phyloP scores from a whole-genome alignment of 129 eudicot genomes.

The Centaurea solstitialis region DNA sequence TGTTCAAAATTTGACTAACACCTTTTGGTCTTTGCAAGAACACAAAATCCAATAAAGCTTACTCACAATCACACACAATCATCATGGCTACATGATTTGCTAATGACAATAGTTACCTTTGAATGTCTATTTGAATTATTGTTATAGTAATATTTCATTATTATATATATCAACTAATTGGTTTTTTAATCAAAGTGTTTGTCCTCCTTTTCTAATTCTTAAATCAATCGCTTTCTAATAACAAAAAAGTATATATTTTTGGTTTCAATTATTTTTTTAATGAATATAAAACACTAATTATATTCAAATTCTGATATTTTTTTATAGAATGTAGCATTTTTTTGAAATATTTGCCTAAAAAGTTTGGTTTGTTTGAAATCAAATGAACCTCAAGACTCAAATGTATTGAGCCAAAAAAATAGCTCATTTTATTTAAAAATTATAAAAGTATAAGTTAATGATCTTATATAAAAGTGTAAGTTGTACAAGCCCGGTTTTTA shows the following conservation, averaged over 20 bases:
- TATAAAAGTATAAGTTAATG: not conserved
- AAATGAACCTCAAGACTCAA: not conserved
- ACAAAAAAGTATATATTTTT: not conserved
- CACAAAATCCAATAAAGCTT: conserved; percentile 39
- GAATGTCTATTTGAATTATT: conserved; percentile 6
- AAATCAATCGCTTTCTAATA: not conserved
- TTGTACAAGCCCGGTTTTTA: not conserved
- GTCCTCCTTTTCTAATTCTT: not conserved
- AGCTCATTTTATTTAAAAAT: no score
- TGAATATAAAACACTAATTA: not conserved
- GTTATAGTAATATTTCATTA: not conserved
- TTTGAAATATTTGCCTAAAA: not conserved
- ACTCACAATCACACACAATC: conserved; percentile 29
- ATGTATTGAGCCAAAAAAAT: not conserved
- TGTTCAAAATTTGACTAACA: conserved; percentile 31
- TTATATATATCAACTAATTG: not conserved
- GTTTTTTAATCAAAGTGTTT: not conserved
- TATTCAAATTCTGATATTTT: not conserved
- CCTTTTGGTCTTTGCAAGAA: conserved; percentile 34
- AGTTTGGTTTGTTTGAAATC: not conserved
- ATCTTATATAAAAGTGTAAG: not conserved
- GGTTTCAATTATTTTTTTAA: not conserved
- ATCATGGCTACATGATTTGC: conserved; percentile 39
- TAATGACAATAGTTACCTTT: conserved; percentile 24
- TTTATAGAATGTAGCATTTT: not conserved